Percentiles rank a stretch among this genome's conserved stretches.
Conservation (phyloP, 495 filamentous ascomycete genomes). For the Penicillium paradoxum region DNA sequence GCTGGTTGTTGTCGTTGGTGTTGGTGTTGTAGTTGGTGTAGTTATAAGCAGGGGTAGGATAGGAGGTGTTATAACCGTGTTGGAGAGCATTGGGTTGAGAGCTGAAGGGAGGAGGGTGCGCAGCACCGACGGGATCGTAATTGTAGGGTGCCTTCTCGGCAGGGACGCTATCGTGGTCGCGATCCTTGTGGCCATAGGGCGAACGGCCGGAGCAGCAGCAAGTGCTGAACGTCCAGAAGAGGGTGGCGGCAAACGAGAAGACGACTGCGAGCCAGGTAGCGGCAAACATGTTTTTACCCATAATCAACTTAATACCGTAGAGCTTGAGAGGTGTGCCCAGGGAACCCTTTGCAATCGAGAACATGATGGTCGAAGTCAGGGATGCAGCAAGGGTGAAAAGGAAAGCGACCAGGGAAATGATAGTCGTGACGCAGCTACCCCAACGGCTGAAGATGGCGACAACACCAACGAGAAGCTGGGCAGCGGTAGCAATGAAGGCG, state of each 20-base stretch:
- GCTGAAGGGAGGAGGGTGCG: slow-evolving; percentile 12
- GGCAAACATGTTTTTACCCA: slow-evolving; percentile 65
- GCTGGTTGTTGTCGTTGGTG: slow-evolving; percentile 18
- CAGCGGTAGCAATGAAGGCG: slow-evolving; percentile 63
- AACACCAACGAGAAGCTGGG: slow-evolving; percentile 65
- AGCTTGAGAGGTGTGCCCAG: slow-evolving; percentile 58
- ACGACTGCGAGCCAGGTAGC: slow-evolving; percentile 73
- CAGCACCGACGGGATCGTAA: slow-evolving; percentile 45
- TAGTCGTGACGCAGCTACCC: slow-evolving; percentile 71
- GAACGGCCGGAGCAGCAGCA: slow-evolving; percentile 81
- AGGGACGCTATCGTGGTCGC: slow-evolving; percentile 24
- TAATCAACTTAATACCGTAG: slow-evolving; percentile 58
- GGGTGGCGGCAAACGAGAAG: slow-evolving; percentile 62
- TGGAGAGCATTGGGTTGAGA: slow-evolving; percentile 6
- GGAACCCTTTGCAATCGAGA: slow-evolving; percentile 51
- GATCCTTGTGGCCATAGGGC: slow-evolving; percentile 39
- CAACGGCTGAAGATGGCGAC: slow-evolving; percentile 63
- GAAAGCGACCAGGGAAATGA: slow-evolving; percentile 60
- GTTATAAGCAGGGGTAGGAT: slow-evolving; percentile 23
- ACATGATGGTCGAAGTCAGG: slow-evolving; percentile 55
- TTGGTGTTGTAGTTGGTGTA: too few relatives aligned
- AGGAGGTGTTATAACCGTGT: slow-evolving; percentile 24
- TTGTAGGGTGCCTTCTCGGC: slow-evolving; percentile 50
- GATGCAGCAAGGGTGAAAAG: slow-evolving; percentile 54
- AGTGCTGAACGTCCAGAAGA: slow-evolving; percentile 87